Conservation (phyloP, 495 filamentous ascomycete genomes). For the Podospora australis region DNA sequence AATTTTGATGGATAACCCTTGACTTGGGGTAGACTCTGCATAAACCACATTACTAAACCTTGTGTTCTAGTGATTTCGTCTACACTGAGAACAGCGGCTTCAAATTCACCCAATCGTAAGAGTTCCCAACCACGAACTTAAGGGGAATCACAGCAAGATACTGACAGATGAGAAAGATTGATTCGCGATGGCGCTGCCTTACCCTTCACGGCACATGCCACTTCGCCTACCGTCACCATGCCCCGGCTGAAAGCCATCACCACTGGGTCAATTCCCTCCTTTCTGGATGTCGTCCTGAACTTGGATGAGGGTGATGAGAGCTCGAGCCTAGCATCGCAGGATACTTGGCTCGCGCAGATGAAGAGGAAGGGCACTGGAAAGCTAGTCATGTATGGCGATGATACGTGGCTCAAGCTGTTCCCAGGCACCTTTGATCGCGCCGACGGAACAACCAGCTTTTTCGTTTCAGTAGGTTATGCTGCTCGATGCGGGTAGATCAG, state of each 20-base stretch:
- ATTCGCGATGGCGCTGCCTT: slow-evolving; percentile 76
- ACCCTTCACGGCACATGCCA: slow-evolving; percentile 94
- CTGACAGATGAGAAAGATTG: slow-evolving; percentile 49
- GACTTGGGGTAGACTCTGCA: background rate
- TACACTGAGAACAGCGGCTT: slow-evolving; percentile 79
- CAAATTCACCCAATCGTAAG: slow-evolving; percentile 79
- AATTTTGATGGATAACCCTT: background rate
- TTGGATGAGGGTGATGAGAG: slow-evolving; percentile 90
- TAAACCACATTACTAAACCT: slow-evolving; percentile 1
- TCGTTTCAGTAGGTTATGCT: slow-evolving; percentile 78
- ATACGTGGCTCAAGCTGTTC: slow-evolving; percentile 97
- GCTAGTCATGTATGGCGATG: slow-evolving; percentile 92
- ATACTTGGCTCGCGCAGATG: slow-evolving; percentile 93
- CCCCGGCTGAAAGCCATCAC: slow-evolving; percentile 95
- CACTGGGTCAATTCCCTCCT: slow-evolving; percentile 92
- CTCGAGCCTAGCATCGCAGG: slow-evolving; percentile 77
- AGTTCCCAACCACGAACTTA: no score
- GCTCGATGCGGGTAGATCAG: background rate
- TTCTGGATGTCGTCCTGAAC: slow-evolving; percentile 94
- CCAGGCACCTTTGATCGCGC: slow-evolving; percentile 75
- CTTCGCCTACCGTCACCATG: slow-evolving; percentile 96
- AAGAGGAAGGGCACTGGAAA: slow-evolving; percentile 62
- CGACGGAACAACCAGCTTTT: slow-evolving; percentile 96
- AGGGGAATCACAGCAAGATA: no score
- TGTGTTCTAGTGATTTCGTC: slow-evolving; percentile 78